Evolutionary conservation across 2,329 filamentous ascomycete genomes (phyloP), one percentile per base, ranked within the genome.

Genomic region (Trichoderma sp.): DNA sequence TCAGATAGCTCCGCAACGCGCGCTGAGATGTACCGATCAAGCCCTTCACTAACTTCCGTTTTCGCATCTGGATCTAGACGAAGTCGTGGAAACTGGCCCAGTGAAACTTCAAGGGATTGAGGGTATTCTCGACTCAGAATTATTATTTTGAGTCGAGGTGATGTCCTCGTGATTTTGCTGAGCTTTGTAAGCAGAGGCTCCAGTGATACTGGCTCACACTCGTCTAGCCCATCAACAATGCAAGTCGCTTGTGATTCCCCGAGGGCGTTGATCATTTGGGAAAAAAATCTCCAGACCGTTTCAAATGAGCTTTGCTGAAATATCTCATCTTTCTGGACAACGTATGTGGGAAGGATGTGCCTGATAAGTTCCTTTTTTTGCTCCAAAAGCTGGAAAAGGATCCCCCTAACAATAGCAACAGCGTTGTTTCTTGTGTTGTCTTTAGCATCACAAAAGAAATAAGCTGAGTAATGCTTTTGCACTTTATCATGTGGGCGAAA

Each of bases 61-160:
- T 39, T 63, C 10, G 45, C 59, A n/a, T 63, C 45, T 10, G 45
- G 45, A 39, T 63, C 59, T 1, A 63, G 45, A 0, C 59, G 59
- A 13, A 63, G 19, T 52, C 45, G 52, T 13, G 22, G 3, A 15
- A 29, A 52, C 2, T 19, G 29, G 1, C 32, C 15, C 0, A 63
- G 7, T 15, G 22, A 53, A 6, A 2, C 19, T 5, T 2, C 45
- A 19, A 63, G 1, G 2, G 0, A 12, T 2, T 1, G 32, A 1
- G 59, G 59, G 10, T 63, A 29, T 2, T 63, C 59, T 8, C 45
- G 19, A 19, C 59, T 63, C 8, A 63, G 4, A 1, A 52, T 2
- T 1, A 63, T 15, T 3, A 63, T 52, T 4, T 37, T 53, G 3
- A 63, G 32, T 1, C 19, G 10, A n/a, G 42, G 59, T 0, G 45